Conservation (phyloP, 2,329 filamentous ascomycete genomes). For the Stagonosporopsis tanaceti region DNA sequence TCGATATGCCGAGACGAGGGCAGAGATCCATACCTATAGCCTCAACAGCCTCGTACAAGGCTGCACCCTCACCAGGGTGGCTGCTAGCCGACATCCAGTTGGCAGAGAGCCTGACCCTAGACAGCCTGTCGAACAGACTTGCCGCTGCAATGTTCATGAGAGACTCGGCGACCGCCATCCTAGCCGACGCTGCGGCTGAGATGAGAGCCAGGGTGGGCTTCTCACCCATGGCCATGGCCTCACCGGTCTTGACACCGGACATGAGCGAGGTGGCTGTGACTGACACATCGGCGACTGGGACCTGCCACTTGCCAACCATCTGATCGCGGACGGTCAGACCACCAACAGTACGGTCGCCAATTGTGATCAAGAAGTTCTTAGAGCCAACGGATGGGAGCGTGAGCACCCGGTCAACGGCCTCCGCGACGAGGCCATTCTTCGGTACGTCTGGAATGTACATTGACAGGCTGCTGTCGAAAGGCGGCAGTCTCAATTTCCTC, state of each 20-base stretch:
- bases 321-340: conserved; percentile 90
- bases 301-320: conserved; percentile 96
- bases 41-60: conserved; percentile 90
- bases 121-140: conserved; percentile 74
- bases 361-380: conserved; percentile 96
- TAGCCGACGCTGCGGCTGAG: conserved; percentile 85
- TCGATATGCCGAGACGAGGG: conserved; percentile 86
- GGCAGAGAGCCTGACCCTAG: conserved; percentile 85
- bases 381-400: conserved; percentile 90
- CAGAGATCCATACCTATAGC: conserved; percentile 94
- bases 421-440: conserved; percentile 62
- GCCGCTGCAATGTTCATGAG: conserved; percentile 92
- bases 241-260: conserved; percentile 76
- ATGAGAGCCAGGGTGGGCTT: conserved; percentile 90
- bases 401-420: conserved; percentile 83
- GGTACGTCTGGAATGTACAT: conserved; percentile 68
- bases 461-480: conserved; percentile 78
- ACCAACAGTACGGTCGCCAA: conserved; percentile 90
- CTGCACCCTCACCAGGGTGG: conserved; percentile 90
- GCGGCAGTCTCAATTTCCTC: conserved; percentile 70
- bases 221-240: conserved; percentile 98
- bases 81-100: conserved; percentile 99
- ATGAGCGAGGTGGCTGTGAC: conserved; percentile 86
- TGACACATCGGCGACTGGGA: conserved; percentile 90
- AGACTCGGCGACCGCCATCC: conserved; percentile 95